A percentile compares a stretch with the other conserved stretches of the same genome.
Evolutionary conservation across 2,329 filamentous ascomycete species (phyloP).

Genomic region (Phoma sp.): DNA sequence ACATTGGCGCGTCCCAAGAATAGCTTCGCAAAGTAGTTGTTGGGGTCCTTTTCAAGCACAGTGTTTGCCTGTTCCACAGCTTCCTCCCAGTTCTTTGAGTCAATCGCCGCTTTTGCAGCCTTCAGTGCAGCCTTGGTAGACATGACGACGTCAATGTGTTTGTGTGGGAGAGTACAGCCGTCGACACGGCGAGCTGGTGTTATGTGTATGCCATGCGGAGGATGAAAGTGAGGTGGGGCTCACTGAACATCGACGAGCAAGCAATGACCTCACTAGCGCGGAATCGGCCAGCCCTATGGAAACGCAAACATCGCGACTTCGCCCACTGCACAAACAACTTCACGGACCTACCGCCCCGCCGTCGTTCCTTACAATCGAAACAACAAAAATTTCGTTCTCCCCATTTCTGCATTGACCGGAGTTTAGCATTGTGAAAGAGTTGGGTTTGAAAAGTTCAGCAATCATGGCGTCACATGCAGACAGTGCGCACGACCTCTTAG

Average conservation of each 20-base stretch:
- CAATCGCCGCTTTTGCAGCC: slow-evolving; percentile 78
- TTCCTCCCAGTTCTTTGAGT: slow-evolving; percentile 79
- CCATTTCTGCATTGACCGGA: not conserved
- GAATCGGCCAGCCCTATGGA: slow-evolving; percentile 36
- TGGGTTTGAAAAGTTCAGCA: slow-evolving; percentile 9
- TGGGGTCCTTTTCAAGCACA: slow-evolving; percentile 74
- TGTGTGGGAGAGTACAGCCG: not conserved
- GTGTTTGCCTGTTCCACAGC: slow-evolving; percentile 73
- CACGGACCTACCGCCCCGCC: not conserved
- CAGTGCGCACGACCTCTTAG: slow-evolving; percentile 53
- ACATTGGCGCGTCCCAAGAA: slow-evolving; percentile 87
- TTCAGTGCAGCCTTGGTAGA: slow-evolving; percentile 76
- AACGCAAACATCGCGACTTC: slow-evolving; percentile 32
- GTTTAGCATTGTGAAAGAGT: slow-evolving; percentile 6
- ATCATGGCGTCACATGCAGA: slow-evolving; percentile 46
- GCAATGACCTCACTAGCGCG: slow-evolving; percentile 38
- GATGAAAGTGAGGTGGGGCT: slow-evolving; percentile 20
- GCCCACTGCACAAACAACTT: slow-evolving; percentile 1
- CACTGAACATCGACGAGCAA: slow-evolving; percentile 19
- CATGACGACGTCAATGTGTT: slow-evolving; percentile 26
- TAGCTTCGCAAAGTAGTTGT: slow-evolving; percentile 87
- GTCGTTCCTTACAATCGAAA: slow-evolving; percentile 5
- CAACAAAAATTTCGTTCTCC: not conserved
- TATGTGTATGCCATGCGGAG: slow-evolving; percentile 34
- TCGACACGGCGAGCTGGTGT: slow-evolving; percentile 20